Evolutionary conservation across 257 asterid species (phyloP), one percentile per base, ranked within the genome.

Genomic region (Nicotiana tomentosiformis): DNA sequence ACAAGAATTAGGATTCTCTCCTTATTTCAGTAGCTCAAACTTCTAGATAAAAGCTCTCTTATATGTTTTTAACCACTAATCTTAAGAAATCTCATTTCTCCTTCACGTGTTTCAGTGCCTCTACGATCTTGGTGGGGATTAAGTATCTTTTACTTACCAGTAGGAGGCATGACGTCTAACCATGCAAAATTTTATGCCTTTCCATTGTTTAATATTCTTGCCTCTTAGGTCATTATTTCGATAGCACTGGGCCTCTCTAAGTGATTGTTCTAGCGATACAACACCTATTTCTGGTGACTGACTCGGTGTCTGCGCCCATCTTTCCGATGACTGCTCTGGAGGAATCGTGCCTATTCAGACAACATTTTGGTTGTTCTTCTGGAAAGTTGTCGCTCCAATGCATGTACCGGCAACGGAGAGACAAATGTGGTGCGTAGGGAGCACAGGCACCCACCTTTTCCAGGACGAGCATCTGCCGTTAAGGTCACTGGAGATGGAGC

Each of bases 131-230:
- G 43, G 80, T 51, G 26, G 39, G 80, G 64, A 74, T 49, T 49
- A 49, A 74, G 79, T 74, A 74, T 61, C 46, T 74, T 74, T 74
- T 74, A 37, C 80, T 74, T 74, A 74, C 60, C 80, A 74, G 80
- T 49, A 26, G 43, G 80, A 14, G 32, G 62, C 53, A 37, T 74
- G 29, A 26, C 80, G 53, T 26, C 39, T 74, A 74, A 37, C 80
- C 64, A 49, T 20, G 29, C 62, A 74, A 74, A 74, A 74, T 14
- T 23, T 49, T 23, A 49, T 46, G 61, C 9, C 57, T 15, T 26
- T n/a, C 62, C 80, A 49, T 49, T 74, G 80, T 74, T 72, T 26
- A 49, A 12, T 74, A 43, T 14, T 74, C 80, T 53, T 14, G 37
- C 35, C 62, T 74, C 43, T 49, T 74, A 74, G 23, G 30, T 49